Evolutionary conservation across 805 yeast species (phyloP).

Genomic region (Blastobotrys attinorum): DNA sequence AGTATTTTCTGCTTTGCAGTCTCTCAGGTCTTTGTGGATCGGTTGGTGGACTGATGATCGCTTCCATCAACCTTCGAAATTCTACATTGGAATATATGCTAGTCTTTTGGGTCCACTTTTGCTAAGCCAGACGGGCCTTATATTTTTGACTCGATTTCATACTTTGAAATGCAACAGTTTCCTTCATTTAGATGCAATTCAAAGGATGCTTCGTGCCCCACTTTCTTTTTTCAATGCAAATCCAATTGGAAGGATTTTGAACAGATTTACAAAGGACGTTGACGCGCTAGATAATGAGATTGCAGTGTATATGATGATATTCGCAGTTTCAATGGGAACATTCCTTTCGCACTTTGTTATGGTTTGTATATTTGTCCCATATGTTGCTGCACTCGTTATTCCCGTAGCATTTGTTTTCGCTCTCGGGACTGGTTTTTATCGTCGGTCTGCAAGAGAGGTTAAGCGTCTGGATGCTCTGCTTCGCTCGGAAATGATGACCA

Average conservation of each 20-base stretch:
- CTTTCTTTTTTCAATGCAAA: constrained; percentile 89
- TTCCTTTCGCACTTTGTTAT: constrained; percentile 55
- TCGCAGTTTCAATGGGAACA: constrained; percentile 39
- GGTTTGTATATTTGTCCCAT: constrained; percentile 56
- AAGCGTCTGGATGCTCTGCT: constrained; percentile 83
- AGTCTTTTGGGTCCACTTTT: constrained; percentile 43
- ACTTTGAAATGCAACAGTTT: not conserved
- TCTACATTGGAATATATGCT: constrained; percentile 58
- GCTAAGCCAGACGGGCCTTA: constrained; percentile 36
- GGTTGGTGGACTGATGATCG: constrained; percentile 27
- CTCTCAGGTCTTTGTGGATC: constrained; percentile 5
- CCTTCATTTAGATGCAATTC: constrained; percentile 45
- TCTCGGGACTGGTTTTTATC: constrained; percentile 51
- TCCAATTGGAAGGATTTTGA: constrained; percentile 92
- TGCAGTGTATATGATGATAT: constrained; percentile 44
- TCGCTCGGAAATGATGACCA: constrained; percentile 92
- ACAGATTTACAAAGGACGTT: constrained; percentile 88
- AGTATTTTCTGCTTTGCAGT: constrained; percentile 1
- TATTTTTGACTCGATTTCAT: constrained; percentile 20
- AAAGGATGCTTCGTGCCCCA: constrained; percentile 64
- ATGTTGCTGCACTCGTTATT: constrained; percentile 68
- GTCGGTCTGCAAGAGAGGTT: constrained; percentile 78
- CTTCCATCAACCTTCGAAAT: constrained; percentile 40
- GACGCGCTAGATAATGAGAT: constrained; percentile 91
- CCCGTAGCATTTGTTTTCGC: constrained; percentile 80